Evolutionary conservation across 2,329 filamentous ascomycete species (phyloP), one percentile per base, ranked within the genome.

Genomic region (Emericellopsis cladophorae): DNA sequence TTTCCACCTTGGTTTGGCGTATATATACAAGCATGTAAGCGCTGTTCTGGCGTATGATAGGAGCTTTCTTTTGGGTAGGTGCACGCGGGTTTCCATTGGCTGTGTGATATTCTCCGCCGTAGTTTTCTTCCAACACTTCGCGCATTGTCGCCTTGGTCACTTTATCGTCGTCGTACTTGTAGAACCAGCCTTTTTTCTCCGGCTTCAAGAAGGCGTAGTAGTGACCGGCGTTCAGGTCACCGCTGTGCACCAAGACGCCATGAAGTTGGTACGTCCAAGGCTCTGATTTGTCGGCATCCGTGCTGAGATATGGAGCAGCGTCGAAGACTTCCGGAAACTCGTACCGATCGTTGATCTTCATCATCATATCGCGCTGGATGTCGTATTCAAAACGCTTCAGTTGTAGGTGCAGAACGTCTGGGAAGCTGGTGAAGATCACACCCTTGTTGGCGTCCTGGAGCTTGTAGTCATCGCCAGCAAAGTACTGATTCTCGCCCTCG

Each of bases 21-120:
- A 98, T 87, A 56, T 98, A 98, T 2, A 98, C 93, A 68, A 98
- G 65, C 92, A 98, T 98, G 68, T 98, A 98, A 5, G 92, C 93
- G 58, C 89, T 98, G 61, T 79, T 81, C 45, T 79, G 75, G 41
- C 78, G 71, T 62, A 81, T 72, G 51, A 77, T 59, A 2, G 76
- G 74, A 4, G 66, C 60, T 54, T 74, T 73, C 57, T 75, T 78
- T 39, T 70, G 66, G n/a, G 64, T 52, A 4, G 64, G 58, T 3
- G 64, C 54, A n/a, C 69, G 67, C 11, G 64, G 50, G 34, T 62
- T 61, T 9, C 68, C 66, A 41, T 68, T 68, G 2, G 68, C 60
- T 6, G 66, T 60, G 23, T 64, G 67, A 55, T 88, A 93, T 54
- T 94, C 87, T 41, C 92, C 92, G 36, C 92, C 92, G 60, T 86